Percentiles rank a stretch among this genome's conserved stretches.
Conservation (phyloP, 2,329 filamentous ascomycete genomes). For the Colletotrichum chlorophyti region DNA sequence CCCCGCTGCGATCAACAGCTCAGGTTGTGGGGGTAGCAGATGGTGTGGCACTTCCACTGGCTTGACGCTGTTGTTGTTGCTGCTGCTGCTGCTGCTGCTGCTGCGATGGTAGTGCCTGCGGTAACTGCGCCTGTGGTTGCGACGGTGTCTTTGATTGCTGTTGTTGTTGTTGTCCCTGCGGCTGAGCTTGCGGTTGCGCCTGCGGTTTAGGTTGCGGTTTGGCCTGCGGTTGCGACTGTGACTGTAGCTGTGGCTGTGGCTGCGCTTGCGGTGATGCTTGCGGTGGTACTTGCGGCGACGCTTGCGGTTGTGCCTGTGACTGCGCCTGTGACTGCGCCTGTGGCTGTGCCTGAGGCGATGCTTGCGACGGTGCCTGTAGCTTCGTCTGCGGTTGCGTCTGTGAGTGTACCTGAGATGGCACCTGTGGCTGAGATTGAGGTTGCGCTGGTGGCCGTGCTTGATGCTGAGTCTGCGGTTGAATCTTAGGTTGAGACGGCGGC, state of each 20-base stretch:
- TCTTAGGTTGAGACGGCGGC: too few species aligned
- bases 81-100: slow-evolving; percentile 31
- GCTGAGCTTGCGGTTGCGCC: slow-evolving; percentile 33
- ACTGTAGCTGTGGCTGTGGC: slow-evolving; percentile 17
- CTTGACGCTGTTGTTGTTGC: slow-evolving; percentile 38
- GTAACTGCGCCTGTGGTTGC: too few species aligned
- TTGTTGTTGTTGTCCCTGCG: slow-evolving; percentile 27
- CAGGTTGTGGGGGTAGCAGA: slow-evolving; percentile 31
- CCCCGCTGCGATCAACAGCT: background rate
- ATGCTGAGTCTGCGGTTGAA: too few species aligned
- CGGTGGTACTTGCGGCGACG: slow-evolving; percentile 16
- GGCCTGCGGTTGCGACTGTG: slow-evolving; percentile 27
- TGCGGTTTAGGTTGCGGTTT: slow-evolving; percentile 32
- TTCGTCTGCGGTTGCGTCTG: too few species aligned
- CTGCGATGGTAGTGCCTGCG: slow-evolving; percentile 26
- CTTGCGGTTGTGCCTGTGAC: slow-evolving; percentile 8
- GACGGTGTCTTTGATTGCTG: slow-evolving; percentile 11
- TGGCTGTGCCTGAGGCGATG: too few species aligned
- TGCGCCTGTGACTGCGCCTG: background rate
- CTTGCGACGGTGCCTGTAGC: too few species aligned
- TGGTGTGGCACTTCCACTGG: slow-evolving; percentile 49
- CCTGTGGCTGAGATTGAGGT: too few species aligned
- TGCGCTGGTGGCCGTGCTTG: too few species aligned
- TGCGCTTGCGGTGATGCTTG: slow-evolving; percentile 6
- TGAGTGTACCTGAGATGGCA: too few species aligned